Evolutionary conservation across 2,329 filamentous ascomycete genomes (phyloP).

Genomic region (Epichloe uncinata): DNA sequence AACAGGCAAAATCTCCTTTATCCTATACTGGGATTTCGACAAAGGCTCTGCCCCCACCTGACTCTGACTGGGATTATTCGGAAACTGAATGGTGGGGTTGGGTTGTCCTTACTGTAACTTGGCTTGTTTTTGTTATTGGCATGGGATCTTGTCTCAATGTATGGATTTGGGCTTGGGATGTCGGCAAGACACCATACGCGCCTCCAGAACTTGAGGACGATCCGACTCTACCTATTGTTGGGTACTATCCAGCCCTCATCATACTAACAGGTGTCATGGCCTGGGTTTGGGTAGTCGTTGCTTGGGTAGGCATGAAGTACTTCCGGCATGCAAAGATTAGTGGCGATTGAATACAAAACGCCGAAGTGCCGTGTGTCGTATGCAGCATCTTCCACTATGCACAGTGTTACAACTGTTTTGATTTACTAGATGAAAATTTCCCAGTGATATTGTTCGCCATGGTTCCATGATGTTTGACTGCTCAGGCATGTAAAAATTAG

Average conservation of each 20-base stretch:
- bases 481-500: too few species aligned
- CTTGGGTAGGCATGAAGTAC: slow-evolving; percentile 99
- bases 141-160: slow-evolving; percentile 93
- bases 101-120: slow-evolving; percentile 81
- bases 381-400: neutral
- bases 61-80: slow-evolving; percentile 68
- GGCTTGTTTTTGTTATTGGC: slow-evolving; percentile 82
- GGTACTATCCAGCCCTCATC: slow-evolving; percentile 91
- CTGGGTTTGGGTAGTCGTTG: slow-evolving; percentile 96
- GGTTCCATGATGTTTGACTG: too few species aligned
- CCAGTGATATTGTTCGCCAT: too few species aligned
- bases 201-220: slow-evolving; percentile 93
- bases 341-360: slow-evolving; percentile 33
- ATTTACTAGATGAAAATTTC: too few species aligned
- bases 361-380: neutral
- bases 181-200: slow-evolving; percentile 88
- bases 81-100: slow-evolving; percentile 98
- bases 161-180: slow-evolving; percentile 99
- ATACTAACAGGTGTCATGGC: slow-evolving; percentile 92
- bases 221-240: slow-evolving; percentile 83
- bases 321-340: slow-evolving; percentile 92
- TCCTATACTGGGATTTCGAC: slow-evolving; percentile 40
- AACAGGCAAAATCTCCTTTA: slow-evolving; percentile 46
- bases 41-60: slow-evolving; percentile 33
- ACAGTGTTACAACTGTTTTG: too few species aligned